These are phyloP conservation scores for Passalora sequoiae DNA, from an alignment of 2,329 filamentous ascomycete species.

Conservation along the genomic window DNA sequence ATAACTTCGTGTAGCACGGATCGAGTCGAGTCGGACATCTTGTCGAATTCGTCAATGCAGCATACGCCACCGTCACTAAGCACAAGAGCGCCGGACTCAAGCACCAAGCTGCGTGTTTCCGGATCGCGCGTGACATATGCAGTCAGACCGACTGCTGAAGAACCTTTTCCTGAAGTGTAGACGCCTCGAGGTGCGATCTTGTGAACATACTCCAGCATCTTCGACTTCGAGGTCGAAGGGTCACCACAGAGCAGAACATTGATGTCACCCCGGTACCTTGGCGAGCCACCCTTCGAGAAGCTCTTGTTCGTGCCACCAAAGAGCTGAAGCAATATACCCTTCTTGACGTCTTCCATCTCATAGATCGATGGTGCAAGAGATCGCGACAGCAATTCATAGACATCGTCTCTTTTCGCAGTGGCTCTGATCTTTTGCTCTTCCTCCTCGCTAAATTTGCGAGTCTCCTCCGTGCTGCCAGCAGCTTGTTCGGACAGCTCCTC, in stretches of 20 bases:
- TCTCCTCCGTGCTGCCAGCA: slow-evolving; percentile 71
- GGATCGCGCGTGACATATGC: slow-evolving; percentile 73
- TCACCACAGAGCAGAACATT: slow-evolving; percentile 96
- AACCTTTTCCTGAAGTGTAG: slow-evolving; percentile 71
- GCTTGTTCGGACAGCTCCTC: slow-evolving; percentile 70
- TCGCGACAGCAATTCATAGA: slow-evolving; percentile 86
- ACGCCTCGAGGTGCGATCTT: slow-evolving; percentile 89
- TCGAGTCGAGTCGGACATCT: slow-evolving; percentile 70
- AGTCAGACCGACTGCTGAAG: slow-evolving; percentile 69
- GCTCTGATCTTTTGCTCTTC: slow-evolving; percentile 84
- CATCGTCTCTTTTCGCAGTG: slow-evolving; percentile 72
- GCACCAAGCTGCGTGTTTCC: slow-evolving; percentile 66
- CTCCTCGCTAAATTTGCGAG: slow-evolving; percentile 74
- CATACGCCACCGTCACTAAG: slow-evolving; percentile 70
- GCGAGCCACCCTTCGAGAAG: slow-evolving; percentile 92
- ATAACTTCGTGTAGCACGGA: slow-evolving; percentile 75
- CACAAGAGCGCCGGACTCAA: slow-evolving; percentile 69
- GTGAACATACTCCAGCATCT: slow-evolving; percentile 89
- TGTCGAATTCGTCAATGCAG: slow-evolving; percentile 76
- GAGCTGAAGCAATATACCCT: slow-evolving; percentile 91
- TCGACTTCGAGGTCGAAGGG: slow-evolving; percentile 93
- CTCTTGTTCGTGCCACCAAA: slow-evolving; percentile 98
- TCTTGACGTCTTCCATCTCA: slow-evolving; percentile 98
- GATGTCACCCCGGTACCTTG: slow-evolving; percentile 94
- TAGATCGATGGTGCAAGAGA: slow-evolving; percentile 93